A percentile compares a stretch with the other conserved stretches of the same genome.
Evolutionary conservation across 2,329 filamentous ascomycete genomes (phyloP).

Genomic region (Phyllosticta paracitricarpa): DNA sequence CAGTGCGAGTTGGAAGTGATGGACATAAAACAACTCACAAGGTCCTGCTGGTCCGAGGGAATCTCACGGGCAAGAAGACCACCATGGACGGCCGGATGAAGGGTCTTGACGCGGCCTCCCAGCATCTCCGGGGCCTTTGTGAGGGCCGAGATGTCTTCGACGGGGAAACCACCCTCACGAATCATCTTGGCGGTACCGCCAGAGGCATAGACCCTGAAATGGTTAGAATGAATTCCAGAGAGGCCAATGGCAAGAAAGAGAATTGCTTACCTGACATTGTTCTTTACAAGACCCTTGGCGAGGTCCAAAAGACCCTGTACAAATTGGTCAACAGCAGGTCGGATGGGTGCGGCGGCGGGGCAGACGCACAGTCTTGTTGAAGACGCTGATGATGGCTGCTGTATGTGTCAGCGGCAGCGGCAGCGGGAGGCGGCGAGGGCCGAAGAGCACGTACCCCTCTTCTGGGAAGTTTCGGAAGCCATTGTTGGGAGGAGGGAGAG

Average conservation of each 20-base stretch:
- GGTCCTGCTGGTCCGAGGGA: constrained; percentile 91
- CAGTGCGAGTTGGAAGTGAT: not conserved
- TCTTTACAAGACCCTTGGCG: constrained; percentile 78
- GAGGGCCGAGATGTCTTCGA: constrained; percentile 97
- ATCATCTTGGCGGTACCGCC: constrained; percentile 96
- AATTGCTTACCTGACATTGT: constrained; percentile 58
- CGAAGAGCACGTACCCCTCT: constrained; percentile 8
- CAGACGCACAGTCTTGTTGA: constrained; percentile 68
- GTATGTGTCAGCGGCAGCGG: constrained; percentile 1
- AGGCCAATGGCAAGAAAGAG: not conserved
- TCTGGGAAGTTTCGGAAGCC: constrained; percentile 10
- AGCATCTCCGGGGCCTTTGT: constrained; percentile 94
- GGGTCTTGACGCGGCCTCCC: constrained; percentile 83
- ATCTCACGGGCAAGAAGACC: constrained; percentile 91
- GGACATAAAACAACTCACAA: constrained; percentile 37
- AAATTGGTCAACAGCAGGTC: constrained; percentile 1
- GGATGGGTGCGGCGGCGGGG: constrained; percentile 2
- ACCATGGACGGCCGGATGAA: constrained; percentile 77
- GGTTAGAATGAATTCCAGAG: not conserved
- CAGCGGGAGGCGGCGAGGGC: constrained; percentile 1
- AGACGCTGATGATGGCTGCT: constrained; percentile 80
- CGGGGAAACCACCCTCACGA: constrained; percentile 86
- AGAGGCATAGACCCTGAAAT: constrained; percentile 65
- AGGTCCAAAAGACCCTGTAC: constrained; percentile 62
- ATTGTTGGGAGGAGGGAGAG: constrained; percentile 2